Evolutionary conservation across 495 filamentous ascomycete genomes (phyloP), one percentile per base, ranked within the genome.

Genomic region (Bathelium albidoporum): DNA sequence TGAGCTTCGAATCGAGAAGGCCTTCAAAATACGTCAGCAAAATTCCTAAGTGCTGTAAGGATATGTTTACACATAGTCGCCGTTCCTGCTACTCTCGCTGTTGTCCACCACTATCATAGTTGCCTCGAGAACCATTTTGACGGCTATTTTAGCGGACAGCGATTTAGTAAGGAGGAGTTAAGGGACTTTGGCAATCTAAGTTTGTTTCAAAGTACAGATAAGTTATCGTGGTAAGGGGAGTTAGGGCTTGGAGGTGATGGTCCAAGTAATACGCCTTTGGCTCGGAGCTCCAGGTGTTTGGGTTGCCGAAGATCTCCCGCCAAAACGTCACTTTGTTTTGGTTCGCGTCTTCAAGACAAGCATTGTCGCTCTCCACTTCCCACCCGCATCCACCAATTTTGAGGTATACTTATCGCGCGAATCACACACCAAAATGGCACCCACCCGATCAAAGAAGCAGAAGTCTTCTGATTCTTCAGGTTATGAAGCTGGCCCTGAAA

Each of bases 1-100:
- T 97, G 94, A 64, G 94, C 91, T 77, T 96, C 91, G 81, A 89
- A 97, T 76, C 94, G 83, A 62, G 94, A 93, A 55, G 94, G 91
- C 72, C 86, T 89, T 68, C n/a, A 29, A 26, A 60, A 2, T 26
- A 34, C 58, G 18, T 64, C 29, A 59, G 58, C 62, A n/a, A 22
- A 16, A 18, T 0, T 63, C 16, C 49, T 12, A 5, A 18, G 2
- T n/a, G 4, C n/a, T 32, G 1, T 20, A 2, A 4, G 18, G 31
- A 18, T 2, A 32, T 65, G 36, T 74, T n/a, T 80, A 83, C 81
- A 86, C 77, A 75, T 99, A 99, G 71, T 99, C 94, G 69, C 94
- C 94, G 76, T 99, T 97, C 70, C 94, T 84, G 79, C 89, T 95
- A 77, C 87, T 91, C 80, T 99, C 94, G 80, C 90, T 95, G 79